Evolutionary conservation across 2,329 filamentous ascomycete species (phyloP), one percentile per base, ranked within the genome.

Genomic region (Intubia oerlemansii): DNA sequence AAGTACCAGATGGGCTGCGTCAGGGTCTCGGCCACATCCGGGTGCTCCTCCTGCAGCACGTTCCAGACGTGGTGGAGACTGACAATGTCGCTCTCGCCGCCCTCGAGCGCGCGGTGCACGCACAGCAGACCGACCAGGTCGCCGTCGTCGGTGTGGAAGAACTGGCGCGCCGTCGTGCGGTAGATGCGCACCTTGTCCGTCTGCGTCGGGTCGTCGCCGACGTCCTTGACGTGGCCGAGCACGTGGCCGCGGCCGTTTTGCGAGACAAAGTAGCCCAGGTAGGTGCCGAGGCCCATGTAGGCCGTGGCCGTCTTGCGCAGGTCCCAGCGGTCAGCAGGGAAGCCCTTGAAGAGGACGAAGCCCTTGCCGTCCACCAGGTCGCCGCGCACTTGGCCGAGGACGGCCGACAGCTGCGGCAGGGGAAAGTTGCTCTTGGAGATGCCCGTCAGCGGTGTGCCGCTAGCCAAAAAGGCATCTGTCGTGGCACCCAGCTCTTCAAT

Each of bases 101-200:
- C 81, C 44, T 82, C 75, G 16, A 73, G 59, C 7, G 81, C 75
- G 34, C 72, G 70, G 29, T 79, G 67, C 25, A 90, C 62, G 51
- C 81, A 91, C 27, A 91, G 60, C 24, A 91, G 57, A 2, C 81
- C 81, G 30, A 91, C 81, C 30, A 90, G 61, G 45, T 91, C 81
- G 17, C 64, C 62, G 47, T 85, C 76, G 44, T 91, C 81, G 30
- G 76, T 65, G 49, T 90, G 81, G 61, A 84, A 88, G 56, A 73
- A 85, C 54, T 88, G 78, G 8, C 68, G 59, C 29, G 80, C 81
- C 37, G 81, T 79, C 3, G 82, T 92, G 37, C 82, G 66, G 56
- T 91, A 91, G 50, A 91, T 91, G 41, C 82, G 73, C 35, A 91
- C 80, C 41, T 72, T 75, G 53, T 90, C 76, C 41, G 81, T 90